phyloP scores from a whole-genome alignment of 345 rosid species.

The Nephelium lappaceum region DNA sequence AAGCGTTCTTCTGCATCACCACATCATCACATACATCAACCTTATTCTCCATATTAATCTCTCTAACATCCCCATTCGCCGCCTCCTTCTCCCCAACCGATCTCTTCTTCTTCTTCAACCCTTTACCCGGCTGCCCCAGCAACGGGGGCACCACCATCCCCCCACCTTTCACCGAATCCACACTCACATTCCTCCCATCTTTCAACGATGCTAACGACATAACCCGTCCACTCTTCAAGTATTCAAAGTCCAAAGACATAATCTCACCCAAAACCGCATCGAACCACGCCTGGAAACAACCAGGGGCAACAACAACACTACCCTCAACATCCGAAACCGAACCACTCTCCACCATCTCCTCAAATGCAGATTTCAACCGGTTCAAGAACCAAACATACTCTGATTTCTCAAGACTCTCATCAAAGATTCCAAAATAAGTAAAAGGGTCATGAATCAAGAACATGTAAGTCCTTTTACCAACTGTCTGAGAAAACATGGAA shows the following conservation, averaged over 20 bases:
- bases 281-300: conserved; percentile 59
- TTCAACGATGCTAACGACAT: conserved; percentile 17
- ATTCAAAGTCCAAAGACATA: conserved; percentile 50
- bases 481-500: conserved; percentile 74
- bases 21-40: conserved; percentile 46
- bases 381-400: conserved; percentile 59
- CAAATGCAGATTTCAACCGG: conserved; percentile 49
- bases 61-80: conserved; percentile 31
- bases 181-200: conserved; percentile 32
- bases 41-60: conserved; percentile 44
- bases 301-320: conserved; percentile 24
- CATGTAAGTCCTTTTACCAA: conserved; percentile 49
- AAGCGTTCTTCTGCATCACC: conserved; percentile 43
- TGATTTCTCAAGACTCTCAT: conserved; percentile 44
- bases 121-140: conserved; percentile 51
- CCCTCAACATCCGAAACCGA: conserved; percentile 27
- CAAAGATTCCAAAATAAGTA: conserved; percentile 60
- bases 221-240: conserved; percentile 30
- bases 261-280: conserved; percentile 54
- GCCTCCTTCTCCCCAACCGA: conserved; percentile 21
- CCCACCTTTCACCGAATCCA: conserved; percentile 34
- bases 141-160: conserved; percentile 46
- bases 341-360: conserved; percentile 42
- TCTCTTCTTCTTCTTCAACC: conserved; percentile 80
- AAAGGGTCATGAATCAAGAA: conserved; percentile 62